Evolutionary conservation across 306 rosid genomes (phyloP), one percentile per base, ranked within the genome.

Genomic region (Carpinus viminea): DNA sequence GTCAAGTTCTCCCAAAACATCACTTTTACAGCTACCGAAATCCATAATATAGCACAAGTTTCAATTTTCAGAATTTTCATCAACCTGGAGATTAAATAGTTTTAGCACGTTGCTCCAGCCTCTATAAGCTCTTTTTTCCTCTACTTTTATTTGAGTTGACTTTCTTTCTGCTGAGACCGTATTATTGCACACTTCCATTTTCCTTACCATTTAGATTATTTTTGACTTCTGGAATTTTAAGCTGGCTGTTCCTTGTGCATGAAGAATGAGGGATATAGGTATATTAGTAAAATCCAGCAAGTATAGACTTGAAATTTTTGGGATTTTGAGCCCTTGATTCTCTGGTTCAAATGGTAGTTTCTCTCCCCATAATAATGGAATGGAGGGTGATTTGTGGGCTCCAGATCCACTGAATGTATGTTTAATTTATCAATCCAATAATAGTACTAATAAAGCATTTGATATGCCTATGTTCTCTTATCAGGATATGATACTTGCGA

Each of bases 401-500:
- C 13, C n/a, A 11, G 31, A 57, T 57, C 65, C 65, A 8, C 15
- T 57, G 24, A 10, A 24, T 57, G 16, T 9, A 57, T 11, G 6
- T 20, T 5, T 20, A 20, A 11, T 24, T 21, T 57, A 9, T 21
- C 13, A 24, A 24, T 7, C 34, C 65, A 6, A 41, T 41, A 41
- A 41, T n/a, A 20, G 2, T 1, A 57, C 10, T 9, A 57, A 21
- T 3, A 70, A 54, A 46, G 50, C 17, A 50, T 53, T 71, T 77
- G 73, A 85, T 74, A 17, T 56, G 72, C 78, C 78, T 72, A 43
- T 69, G 48, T 74, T 82, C n/a, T 68, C 77, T 56, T 84, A 66
- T 54, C 88, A 87, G 88, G 88, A 82, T 51, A 79, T 87, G 88
- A 80, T 87, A 81, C 74, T 75, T 34, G 79, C 86, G 20, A 74